Base-by-base conservation (phyloP, 1,139 yeast species). In the Blastobotrys buckinghamii region DNA sequence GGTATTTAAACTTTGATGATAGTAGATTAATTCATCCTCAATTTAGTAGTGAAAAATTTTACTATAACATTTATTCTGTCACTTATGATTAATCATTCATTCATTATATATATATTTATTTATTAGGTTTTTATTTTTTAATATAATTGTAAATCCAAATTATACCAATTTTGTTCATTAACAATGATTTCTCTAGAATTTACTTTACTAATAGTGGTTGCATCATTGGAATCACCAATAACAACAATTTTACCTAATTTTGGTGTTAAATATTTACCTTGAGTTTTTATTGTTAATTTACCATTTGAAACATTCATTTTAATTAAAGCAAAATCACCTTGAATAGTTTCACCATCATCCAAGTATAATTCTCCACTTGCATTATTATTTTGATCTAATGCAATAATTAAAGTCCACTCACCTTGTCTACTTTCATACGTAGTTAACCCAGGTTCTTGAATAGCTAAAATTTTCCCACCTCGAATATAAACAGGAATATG, bases 361-460 rank as follows among this genome's bases (percentile, higher is more conserved):
- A 53, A 36, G 29, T 53, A 55, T 12, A 55, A 47, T 6, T 55
- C 58, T 3, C 59, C 59, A 2, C 24, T 6, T 1, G 58, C 58
- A 13, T 39, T 30, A 32, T 51, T 50, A 16, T 50, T 19, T 15
- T 42, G 29, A 48, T 65, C 66, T 45, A 65, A 58, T 6, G 69
- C 69, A 32, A 64, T 68, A 35, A 67, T 40, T 41, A 68, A 55
- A 3, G 59, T 63, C 57, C 65, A 68, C 12, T 67, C 63, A 43
- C 65, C 65, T 44, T 61, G 38, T 48, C 72, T 62, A 20, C 68
- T 58, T 42, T 66, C 69, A 6, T 56, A 34, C 27, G 61, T 57
- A 20, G 71, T 67, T 52, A 61, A 61, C 3, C 66, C 69, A 24
- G 71, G 69, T 48, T 64, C 63, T 55, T 68, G 71, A 2, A 45